Evolutionary conservation across 2,329 filamentous ascomycete species (phyloP), one percentile per base, ranked within the genome.

Genomic region (Aureobasidium lini): DNA sequence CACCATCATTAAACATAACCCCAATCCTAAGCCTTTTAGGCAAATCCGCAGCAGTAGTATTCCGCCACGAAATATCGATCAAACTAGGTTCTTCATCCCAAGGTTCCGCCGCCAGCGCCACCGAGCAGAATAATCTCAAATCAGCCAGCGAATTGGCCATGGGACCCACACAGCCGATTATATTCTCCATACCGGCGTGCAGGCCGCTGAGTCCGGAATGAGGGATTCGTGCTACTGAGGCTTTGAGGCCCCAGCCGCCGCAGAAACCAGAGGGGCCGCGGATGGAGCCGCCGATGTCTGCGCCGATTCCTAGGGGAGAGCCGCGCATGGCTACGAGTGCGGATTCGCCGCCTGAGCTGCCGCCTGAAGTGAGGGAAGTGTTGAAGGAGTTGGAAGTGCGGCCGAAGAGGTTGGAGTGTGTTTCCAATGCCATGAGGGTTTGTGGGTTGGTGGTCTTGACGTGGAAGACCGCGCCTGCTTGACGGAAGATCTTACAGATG

Each of bases 221-320:
- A 7, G 59, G 59, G 1, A 61, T 50, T 4, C 63, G 10, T 0
- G 52, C 59, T 2, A 50, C 46, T 6, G n/a, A 86, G 1, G 89
- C 79, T 72, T 96, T 95, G 61, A 96, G 79, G 2, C 90, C 90
- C 72, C 87, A 95, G 23, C 90, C 75, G 50, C 90, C 89, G 70
- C 89, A 94, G 75, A 88, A 93, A 34, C 81, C 80, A 0, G 85
- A 76, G 0, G 90, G 90, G 39, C 94, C 82, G 40, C 90, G 84
- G 60, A 90, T 82, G 62, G 85, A 89, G 61, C 88, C 88, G 44
- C 88, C 86, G 60, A 81, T 79, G 62, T 81, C 78, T 6, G 76
- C 76, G 2, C 77, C 80, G 47, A 82, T 75, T 2, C 80, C 80
- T 7, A 82, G 68, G 63, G 73, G 72, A 6, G 75, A 79, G 5